Evolutionary conservation across 2,329 filamentous ascomycete species (phyloP), one percentile per base, ranked within the genome.

Genomic region (Trichophyton mentagrophytes): DNA sequence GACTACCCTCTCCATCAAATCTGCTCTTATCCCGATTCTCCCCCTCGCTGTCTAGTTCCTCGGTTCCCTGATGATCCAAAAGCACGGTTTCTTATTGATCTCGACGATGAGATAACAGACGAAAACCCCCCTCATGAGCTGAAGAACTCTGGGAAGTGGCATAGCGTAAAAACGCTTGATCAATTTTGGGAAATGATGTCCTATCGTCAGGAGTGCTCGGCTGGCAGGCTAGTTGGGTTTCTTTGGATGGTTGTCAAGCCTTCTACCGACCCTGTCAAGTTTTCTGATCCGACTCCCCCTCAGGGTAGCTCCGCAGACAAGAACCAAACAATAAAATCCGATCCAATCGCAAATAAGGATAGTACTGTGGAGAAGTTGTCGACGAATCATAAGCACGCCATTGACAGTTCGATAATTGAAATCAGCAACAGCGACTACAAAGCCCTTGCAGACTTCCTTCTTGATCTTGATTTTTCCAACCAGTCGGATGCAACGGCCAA

Each of bases 151-250:
- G 88, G 88, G 0, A 80, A 83, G 61, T 99, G 93, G 93, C 88
- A 85, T 70, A 90, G 87, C 62, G 85, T 96, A 25, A 86, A 82
- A 70, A 88, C 85, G 0, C 76, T 99, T 46, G 88, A 91, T n/a
- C 85, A 91, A 66, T 99, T 99, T 69, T 99, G 93, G 93, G 93
- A 99, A 64, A 88, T 95, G 81, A 97, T 99, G 92, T 87, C 91
- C 0, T 97, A 89, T 70, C 81, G 93, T 61, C 93, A 97, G 71
- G 93, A 99, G 70, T 99, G 93, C 69, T 96, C 91, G 0, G 89
- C 90, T 38, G 95, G 93, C 0, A 82, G 91, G 17, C 80, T 96
- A 69, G 95, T 96, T 0, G 95, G 95, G 0, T 99, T 99, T 66
- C 80, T 97, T 27, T 99, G 95, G 92, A 77, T 96, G 27, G 86